phyloP scores from a whole-genome alignment of 805 yeast species.

The Metschnikowia baotianmanensis region DNA sequence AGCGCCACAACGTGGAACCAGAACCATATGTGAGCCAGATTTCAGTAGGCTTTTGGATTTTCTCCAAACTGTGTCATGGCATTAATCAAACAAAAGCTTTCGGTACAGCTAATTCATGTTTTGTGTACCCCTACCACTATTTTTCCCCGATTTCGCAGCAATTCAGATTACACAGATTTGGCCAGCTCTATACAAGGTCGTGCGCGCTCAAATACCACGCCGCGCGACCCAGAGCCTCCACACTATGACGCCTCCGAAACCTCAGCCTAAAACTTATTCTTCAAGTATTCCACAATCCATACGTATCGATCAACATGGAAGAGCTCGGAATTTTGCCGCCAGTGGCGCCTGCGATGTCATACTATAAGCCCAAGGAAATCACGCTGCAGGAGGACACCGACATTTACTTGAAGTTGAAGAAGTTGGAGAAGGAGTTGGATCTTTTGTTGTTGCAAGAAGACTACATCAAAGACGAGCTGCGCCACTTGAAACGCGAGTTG shows the following conservation, averaged over 20 bases:
- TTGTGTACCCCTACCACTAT: no score
- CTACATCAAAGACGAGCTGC: constrained; percentile 96
- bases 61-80: no score
- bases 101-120: no score
- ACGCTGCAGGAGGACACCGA: constrained; percentile 47
- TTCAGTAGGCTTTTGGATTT: no score
- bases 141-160: not conserved
- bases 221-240: constrained; percentile 1
- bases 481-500: constrained; percentile 90
- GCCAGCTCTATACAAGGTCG: not conserved
- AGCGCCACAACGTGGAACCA: no score
- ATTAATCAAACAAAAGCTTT: no score
- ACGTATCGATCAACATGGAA: constrained; percentile 26
- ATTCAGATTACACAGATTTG: no score
- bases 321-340: constrained; percentile 33
- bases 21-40: no score
- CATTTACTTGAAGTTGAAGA: constrained; percentile 80
- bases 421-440: constrained; percentile 86
- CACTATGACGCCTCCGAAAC: not conserved
- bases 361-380: constrained; percentile 12
- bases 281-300: not conserved
- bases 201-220: constrained; percentile 1
- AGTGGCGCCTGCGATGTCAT: constrained; percentile 13
- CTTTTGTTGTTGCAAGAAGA: constrained; percentile 86
- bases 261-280: no score